phyloP scores from a whole-genome alignment of 164 flowering plant genomes.

The Warburgia ugandensis region DNA sequence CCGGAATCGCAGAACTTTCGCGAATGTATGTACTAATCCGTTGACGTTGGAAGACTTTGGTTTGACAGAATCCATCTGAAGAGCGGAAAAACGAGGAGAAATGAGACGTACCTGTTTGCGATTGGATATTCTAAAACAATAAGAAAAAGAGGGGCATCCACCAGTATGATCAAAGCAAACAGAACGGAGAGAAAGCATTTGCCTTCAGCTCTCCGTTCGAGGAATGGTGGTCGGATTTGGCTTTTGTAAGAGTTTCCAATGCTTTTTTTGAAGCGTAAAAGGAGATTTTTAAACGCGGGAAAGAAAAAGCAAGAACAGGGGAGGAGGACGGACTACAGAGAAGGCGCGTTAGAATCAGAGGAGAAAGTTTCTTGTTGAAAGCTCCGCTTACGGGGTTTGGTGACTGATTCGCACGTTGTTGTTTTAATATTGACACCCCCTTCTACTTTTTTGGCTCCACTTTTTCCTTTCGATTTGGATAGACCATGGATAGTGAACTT shows the following conservation, averaged over 20 bases:
- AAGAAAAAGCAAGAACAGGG: conserved; percentile 3
- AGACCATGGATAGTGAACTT: too few species aligned
- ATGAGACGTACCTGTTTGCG: too few species aligned
- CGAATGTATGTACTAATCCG: conserved; percentile 45
- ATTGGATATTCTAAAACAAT: too few species aligned
- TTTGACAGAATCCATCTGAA: conserved; percentile 58
- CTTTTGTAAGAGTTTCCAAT: conserved; percentile 16
- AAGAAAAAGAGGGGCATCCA: not conserved
- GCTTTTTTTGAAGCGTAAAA: conserved; percentile 5
- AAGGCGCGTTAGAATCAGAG: not conserved
- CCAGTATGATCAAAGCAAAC: not conserved
- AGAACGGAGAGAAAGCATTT: conserved; percentile 19
- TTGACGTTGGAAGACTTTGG: conserved; percentile 34
- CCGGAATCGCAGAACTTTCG: conserved; percentile 56
- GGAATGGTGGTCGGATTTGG: conserved; percentile 22
- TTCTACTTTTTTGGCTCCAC: too few species aligned
- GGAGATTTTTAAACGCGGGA: conserved; percentile 16
- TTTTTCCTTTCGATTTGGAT: too few species aligned
- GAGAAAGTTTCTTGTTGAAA: not conserved
- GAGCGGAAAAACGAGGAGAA: too few species aligned
- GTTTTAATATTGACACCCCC: too few species aligned
- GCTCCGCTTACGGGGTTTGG: too few species aligned
- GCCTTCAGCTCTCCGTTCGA: conserved; percentile 30
- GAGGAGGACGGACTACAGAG: not conserved
- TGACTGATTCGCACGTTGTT: too few species aligned